phyloP scores from a whole-genome alignment of 306 rosid species.

The Erythrophleum fordii region DNA sequence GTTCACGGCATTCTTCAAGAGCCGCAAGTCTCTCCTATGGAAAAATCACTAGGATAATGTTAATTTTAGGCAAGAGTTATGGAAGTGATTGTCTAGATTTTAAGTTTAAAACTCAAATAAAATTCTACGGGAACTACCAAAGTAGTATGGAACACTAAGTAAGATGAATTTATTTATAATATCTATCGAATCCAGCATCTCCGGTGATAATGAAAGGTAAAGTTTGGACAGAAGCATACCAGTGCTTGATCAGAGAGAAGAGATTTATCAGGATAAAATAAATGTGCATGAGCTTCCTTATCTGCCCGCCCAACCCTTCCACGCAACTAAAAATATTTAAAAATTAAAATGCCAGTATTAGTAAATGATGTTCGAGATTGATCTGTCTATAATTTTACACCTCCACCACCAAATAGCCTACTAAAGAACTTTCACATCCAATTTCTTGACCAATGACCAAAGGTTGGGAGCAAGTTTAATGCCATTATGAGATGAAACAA shows the following conservation, averaged over 20 bases:
- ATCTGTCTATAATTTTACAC: not conserved
- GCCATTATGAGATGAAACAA: not conserved
- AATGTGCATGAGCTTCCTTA: slow-evolving; percentile 92
- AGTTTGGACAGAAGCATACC: slow-evolving; percentile 58
- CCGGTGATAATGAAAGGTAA: slow-evolving; percentile 24
- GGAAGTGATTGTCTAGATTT: slow-evolving; percentile 33
- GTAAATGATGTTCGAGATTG: slow-evolving; percentile 6
- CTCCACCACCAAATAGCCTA: not conserved
- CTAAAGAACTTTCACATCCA: not conserved
- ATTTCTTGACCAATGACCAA: not conserved
- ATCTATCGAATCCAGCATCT: slow-evolving; percentile 21
- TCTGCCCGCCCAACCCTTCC: slow-evolving; percentile 99
- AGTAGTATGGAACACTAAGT: slow-evolving; percentile 3
- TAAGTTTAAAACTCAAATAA: slow-evolving; percentile 6
- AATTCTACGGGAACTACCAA: slow-evolving; percentile 16
- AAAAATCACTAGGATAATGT: slow-evolving; percentile 45
- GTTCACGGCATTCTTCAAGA: slow-evolving; percentile 91
- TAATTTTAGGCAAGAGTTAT: slow-evolving; percentile 36
- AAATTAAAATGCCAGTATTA: not conserved
- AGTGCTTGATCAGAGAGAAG: slow-evolving; percentile 77
- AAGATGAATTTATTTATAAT: not conserved
- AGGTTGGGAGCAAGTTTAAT: not conserved
- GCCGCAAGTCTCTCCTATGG: slow-evolving; percentile 90
- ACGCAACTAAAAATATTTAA: slow-evolving; percentile 69
- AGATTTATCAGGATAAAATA: slow-evolving; percentile 83